Evolutionary conservation across 305 asterid genomes (phyloP).

Genomic region (Fraxinus sp.): DNA sequence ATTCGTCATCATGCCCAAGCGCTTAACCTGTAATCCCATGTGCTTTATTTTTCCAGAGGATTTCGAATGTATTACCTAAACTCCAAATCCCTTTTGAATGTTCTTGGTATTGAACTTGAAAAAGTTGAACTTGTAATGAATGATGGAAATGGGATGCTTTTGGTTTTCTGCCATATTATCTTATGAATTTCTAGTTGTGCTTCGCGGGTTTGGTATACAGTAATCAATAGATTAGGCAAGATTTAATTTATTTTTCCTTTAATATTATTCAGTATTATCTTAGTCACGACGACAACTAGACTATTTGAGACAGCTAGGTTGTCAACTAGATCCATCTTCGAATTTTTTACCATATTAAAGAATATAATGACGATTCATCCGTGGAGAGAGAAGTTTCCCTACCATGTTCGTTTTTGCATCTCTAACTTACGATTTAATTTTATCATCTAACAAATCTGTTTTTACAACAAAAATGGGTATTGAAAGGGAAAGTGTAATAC

Average conservation of each 20-base stretch:
- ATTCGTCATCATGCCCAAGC: constrained; percentile 88
- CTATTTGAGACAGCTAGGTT: too few species aligned
- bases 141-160: not conserved
- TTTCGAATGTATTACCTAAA: not conserved
- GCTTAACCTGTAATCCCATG: constrained; percentile 43
- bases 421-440: not conserved
- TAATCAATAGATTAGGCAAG: not conserved
- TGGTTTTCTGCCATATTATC: not conserved
- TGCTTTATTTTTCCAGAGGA: not conserved
- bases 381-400: not conserved
- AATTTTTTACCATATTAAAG: not conserved
- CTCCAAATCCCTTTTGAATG: not conserved
- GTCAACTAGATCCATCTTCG: not conserved
- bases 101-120: not conserved
- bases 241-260: not conserved
- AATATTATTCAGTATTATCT: not conserved
- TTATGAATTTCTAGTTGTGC: not conserved
- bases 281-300: not conserved
- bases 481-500: constrained; percentile 12
- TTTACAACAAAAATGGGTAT: constrained; percentile 4
- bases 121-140: not conserved
- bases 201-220: not conserved
- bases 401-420: not conserved
- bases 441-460: not conserved
- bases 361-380: not conserved